Evolutionary conservation across 2,329 filamentous ascomycete species (phyloP).

Genomic region (Beauveria scarabaeidicola): DNA sequence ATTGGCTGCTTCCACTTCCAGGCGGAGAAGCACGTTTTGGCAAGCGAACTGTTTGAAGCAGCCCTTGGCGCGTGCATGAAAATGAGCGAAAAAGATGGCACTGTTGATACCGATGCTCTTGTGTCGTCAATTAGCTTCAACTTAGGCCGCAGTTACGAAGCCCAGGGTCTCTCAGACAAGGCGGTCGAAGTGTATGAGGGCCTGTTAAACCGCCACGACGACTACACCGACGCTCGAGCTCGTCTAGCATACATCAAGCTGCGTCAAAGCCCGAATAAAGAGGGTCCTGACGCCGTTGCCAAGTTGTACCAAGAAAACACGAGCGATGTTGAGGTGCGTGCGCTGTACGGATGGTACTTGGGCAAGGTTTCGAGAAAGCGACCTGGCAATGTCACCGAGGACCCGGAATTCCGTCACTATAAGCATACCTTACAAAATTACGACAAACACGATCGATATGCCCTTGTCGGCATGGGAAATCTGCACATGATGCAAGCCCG

Average conservation of each 20-base stretch:
- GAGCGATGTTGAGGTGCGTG: constrained; percentile 81
- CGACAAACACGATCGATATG: constrained; percentile 98
- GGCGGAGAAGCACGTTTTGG: constrained; percentile 68
- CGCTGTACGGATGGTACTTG: constrained; percentile 91
- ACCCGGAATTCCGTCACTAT: constrained; percentile 87
- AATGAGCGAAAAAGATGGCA: constrained; percentile 64
- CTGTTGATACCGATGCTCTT: constrained; percentile 78
- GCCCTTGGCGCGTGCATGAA: constrained; percentile 81
- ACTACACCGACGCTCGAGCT: constrained; percentile 87
- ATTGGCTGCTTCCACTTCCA: constrained; percentile 95
- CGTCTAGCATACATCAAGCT: constrained; percentile 86
- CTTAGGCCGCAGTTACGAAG: constrained; percentile 86
- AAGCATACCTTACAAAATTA: constrained; percentile 91
- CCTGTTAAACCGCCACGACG: constrained; percentile 71
- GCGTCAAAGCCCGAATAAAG: constrained; percentile 69
- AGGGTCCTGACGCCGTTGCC: constrained; percentile 76
- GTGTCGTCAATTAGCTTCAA: constrained; percentile 97
- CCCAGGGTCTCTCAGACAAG: constrained; percentile 69
- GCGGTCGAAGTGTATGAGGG: constrained; percentile 85
- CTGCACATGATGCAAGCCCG: constrained; percentile 77
- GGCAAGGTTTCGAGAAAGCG: constrained; percentile 78
- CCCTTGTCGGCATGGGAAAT: constrained; percentile 94
- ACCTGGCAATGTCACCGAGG: constrained; percentile 71
- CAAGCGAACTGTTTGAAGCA: constrained; percentile 85
- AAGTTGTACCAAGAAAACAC: constrained; percentile 80